A percentile compares a stretch with the other conserved stretches of the same genome.
phyloP scores from a whole-genome alignment of 2,329 filamentous ascomycete genomes.

The Tolypocladium ovalisporum region DNA sequence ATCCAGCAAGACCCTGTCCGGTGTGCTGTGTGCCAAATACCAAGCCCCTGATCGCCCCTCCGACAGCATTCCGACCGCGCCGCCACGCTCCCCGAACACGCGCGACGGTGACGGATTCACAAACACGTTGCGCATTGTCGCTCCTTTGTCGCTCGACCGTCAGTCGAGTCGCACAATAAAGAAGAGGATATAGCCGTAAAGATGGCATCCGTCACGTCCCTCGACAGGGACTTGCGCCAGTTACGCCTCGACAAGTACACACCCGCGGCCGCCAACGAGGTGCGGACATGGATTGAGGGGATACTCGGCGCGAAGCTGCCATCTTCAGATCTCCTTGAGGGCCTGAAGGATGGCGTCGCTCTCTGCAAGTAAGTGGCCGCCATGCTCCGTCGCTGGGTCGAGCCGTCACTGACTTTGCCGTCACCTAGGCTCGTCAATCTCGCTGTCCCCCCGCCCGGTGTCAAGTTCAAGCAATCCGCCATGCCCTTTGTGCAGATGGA shows the following conservation, averaged over 20 bases:
- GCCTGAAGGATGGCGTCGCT: slow-evolving; percentile 79
- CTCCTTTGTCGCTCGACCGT: not conserved
- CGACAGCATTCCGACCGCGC: slow-evolving; percentile 6
- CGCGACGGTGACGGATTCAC: not conserved
- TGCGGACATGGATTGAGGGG: slow-evolving; percentile 74
- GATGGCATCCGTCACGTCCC: slow-evolving; percentile 88
- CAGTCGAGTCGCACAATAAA: not conserved
- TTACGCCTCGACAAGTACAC: slow-evolving; percentile 91
- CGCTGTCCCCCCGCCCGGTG: slow-evolving; percentile 60
- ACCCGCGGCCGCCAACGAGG: slow-evolving; percentile 78
- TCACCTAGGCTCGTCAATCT: slow-evolving; percentile 67
- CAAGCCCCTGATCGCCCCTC: slow-evolving; percentile 3
- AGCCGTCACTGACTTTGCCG: slow-evolving; percentile 4
- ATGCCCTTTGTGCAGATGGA: slow-evolving; percentile 99
- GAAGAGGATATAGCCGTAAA: slow-evolving; percentile 1
- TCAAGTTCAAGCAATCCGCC: slow-evolving; percentile 81
- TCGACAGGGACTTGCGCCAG: slow-evolving; percentile 92
- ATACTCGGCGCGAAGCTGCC: slow-evolving; percentile 64
- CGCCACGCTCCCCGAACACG: not conserved
- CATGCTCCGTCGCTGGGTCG: not conserved
- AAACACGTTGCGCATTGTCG: not conserved
- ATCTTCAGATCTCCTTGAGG: slow-evolving; percentile 68
- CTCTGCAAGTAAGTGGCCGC: slow-evolving; percentile 67
- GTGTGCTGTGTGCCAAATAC: slow-evolving; percentile 7
- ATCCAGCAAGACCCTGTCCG: not conserved